A percentile compares a stretch with the other conserved stretches of the same genome.
Conservation (phyloP, 225 moss, liverwort and hornwort genomes). For the Physcomitrium patens region DNA sequence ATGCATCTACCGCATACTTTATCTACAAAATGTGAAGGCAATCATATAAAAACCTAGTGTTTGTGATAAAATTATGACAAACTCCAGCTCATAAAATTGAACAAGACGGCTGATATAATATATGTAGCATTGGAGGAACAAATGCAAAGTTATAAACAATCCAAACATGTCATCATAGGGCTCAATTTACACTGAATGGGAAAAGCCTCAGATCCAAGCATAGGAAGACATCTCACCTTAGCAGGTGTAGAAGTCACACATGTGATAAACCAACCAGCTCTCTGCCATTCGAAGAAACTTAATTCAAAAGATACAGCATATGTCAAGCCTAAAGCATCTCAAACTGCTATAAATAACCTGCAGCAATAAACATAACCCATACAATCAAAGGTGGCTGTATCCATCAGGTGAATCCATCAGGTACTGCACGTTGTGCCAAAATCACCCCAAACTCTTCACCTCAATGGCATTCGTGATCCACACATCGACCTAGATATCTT, state of each 20-base stretch:
- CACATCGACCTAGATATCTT: too few species aligned
- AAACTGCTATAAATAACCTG: conserved; percentile 98
- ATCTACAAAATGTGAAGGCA: conserved; percentile 53
- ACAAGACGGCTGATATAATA: too few species aligned
- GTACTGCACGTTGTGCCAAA: too few species aligned
- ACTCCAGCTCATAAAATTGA: background rate
- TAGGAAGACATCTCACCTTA: conserved; percentile 67
- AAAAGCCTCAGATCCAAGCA: background rate
- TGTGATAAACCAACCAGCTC: conserved; percentile 99
- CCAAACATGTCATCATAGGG: background rate
- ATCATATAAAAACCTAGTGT: conserved; percentile 18
- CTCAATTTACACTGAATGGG: background rate
- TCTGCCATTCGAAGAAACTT: conserved; percentile 93
- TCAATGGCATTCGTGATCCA: too few species aligned
- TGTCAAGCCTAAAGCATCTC: conserved; percentile 97
- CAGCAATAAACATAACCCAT: conserved; percentile 37
- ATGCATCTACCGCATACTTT: conserved; percentile 95
- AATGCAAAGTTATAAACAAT: background rate
- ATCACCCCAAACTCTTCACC: too few species aligned
- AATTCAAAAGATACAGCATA: conserved; percentile 99
- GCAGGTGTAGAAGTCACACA: conserved; percentile 99
- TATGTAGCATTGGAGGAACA: background rate
- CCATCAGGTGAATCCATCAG: too few species aligned
- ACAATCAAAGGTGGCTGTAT: too few species aligned
- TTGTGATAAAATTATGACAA: background rate